These are phyloP conservation scores for Amphibolis antarctica DNA, from an alignment of 106 monocot genomes.

Conservation along the genomic window DNA sequence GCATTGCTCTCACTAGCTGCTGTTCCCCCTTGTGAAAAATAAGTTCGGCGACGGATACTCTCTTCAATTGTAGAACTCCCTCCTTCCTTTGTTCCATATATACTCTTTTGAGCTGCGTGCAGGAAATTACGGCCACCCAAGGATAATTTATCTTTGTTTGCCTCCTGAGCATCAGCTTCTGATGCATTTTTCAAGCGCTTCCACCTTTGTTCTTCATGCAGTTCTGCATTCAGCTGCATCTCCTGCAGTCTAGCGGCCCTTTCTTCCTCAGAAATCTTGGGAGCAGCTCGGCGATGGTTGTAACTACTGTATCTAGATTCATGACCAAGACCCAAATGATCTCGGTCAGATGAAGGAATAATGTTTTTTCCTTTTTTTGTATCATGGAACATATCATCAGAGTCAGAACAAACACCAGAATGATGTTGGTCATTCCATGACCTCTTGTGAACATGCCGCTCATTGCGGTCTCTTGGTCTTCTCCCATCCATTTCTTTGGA, in stretches of 20 bases:
- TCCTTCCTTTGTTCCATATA: constrained; percentile 72
- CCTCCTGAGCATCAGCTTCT: constrained; percentile 60
- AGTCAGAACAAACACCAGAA: constrained; percentile 7
- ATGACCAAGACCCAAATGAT: neutral
- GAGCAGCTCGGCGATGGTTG: constrained; percentile 26
- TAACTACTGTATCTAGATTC: constrained; percentile 15
- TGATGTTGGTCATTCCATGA: constrained; percentile 16
- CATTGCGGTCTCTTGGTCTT: constrained; percentile 8
- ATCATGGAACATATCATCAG: neutral
- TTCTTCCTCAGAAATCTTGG: constrained; percentile 73
- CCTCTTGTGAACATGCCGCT: constrained; percentile 4
- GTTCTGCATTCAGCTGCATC: constrained; percentile 83
- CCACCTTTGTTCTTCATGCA: constrained; percentile 92
- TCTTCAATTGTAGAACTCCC: constrained; percentile 87
- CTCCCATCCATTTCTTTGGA: neutral
- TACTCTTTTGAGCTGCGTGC: constrained; percentile 66
- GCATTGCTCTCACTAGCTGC: constrained; percentile 62
- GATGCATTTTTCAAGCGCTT: constrained; percentile 72
- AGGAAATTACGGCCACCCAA: constrained; percentile 71
- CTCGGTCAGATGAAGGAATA: constrained; percentile 1
- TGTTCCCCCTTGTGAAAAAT: constrained; percentile 55
- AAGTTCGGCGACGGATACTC: constrained; percentile 80
- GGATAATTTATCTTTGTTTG: constrained; percentile 13
- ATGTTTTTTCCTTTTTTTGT: constrained; percentile 9
- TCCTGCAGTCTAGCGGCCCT: constrained; percentile 54